A percentile compares a stretch with the other conserved stretches of the same genome.
phyloP scores from a whole-genome alignment of 2,329 filamentous ascomycete species.

The Fonsecaea pedrosoi region DNA sequence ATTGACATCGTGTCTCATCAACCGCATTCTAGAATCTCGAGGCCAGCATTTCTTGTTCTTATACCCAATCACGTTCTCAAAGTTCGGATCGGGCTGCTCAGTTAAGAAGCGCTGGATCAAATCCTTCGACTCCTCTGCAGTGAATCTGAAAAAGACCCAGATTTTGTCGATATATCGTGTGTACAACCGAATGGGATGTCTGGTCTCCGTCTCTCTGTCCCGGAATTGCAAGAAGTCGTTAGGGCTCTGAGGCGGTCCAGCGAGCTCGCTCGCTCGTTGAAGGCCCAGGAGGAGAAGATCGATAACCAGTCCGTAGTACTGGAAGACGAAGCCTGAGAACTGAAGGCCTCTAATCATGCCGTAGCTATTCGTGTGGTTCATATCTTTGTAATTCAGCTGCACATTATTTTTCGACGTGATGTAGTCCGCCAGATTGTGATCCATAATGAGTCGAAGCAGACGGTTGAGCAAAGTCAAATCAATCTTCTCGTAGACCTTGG shows the following conservation, averaged over 20 bases:
- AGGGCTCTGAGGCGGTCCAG: slow-evolving; percentile 87
- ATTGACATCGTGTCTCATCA: slow-evolving; percentile 99
- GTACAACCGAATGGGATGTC: slow-evolving; percentile 96
- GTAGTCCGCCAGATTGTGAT: slow-evolving; percentile 98
- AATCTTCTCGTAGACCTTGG: slow-evolving; percentile 99
- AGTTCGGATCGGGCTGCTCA: slow-evolving; percentile 97
- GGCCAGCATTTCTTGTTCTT: slow-evolving; percentile 99
- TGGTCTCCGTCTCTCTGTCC: slow-evolving; percentile 87
- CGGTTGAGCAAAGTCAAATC: slow-evolving; percentile 95
- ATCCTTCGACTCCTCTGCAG: slow-evolving; percentile 90
- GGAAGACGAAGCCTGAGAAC: slow-evolving; percentile 98
- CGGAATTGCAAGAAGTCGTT: slow-evolving; percentile 99
- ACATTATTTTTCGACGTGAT: slow-evolving; percentile 99
- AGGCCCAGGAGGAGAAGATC: slow-evolving; percentile 90
- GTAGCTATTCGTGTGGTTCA: slow-evolving; percentile 99
- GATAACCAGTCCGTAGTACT: slow-evolving; percentile 95
- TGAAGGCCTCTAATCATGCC: slow-evolving; percentile 97
- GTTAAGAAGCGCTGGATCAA: slow-evolving; percentile 97
- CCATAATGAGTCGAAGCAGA: slow-evolving; percentile 93
- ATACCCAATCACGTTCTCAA: slow-evolving; percentile 98
- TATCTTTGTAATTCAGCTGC: slow-evolving; percentile 98
- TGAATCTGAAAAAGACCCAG: slow-evolving; percentile 96
- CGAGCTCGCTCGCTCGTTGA: slow-evolving; percentile 96
- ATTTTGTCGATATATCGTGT: slow-evolving; percentile 98
- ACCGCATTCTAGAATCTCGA: slow-evolving; percentile 92